Percentiles rank a stretch among this genome's conserved stretches.
These are phyloP conservation scores for Globisporangium echinulatum DNA, from an alignment of 352 stramenopile species.

Conservation along the genomic window DNA sequence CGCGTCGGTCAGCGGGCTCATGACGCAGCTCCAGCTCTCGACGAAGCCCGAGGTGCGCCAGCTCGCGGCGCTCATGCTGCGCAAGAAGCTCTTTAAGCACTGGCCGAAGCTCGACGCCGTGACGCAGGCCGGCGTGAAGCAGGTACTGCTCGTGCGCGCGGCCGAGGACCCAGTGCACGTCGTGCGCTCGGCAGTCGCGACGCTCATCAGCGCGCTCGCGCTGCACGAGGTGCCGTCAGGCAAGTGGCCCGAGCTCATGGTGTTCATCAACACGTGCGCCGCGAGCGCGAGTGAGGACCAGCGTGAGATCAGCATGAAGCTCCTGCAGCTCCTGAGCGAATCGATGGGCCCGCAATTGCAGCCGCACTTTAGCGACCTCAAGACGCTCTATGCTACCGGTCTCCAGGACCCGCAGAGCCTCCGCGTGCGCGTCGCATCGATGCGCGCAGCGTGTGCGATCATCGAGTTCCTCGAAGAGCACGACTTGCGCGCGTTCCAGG, in stretches of 20 bases:
- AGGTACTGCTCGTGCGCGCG: slow-evolving; percentile 81
- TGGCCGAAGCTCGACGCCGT: slow-evolving; percentile 86
- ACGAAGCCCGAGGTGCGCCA: slow-evolving; percentile 82
- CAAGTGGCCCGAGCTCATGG: slow-evolving; percentile 92
- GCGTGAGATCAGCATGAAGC: slow-evolving; percentile 91
- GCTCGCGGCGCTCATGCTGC: slow-evolving; percentile 89
- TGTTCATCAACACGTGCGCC: slow-evolving; percentile 90
- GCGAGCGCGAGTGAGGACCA: slow-evolving; percentile 71
- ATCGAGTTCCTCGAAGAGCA: slow-evolving; percentile 76
- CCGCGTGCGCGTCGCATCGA: slow-evolving; percentile 75
- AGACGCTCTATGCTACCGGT: slow-evolving; percentile 60
- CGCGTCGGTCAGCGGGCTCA: slow-evolving; percentile 75
- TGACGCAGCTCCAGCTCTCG: slow-evolving; percentile 86
- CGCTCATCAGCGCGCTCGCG: slow-evolving; percentile 78
- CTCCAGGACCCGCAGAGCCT: slow-evolving; percentile 78
- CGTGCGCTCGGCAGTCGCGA: slow-evolving; percentile 83
- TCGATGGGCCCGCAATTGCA: slow-evolving; percentile 85
- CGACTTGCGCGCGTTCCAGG: slow-evolving; percentile 66
- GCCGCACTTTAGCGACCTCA: slow-evolving; percentile 78
- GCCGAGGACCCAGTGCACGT: slow-evolving; percentile 82
- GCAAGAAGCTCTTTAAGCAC: slow-evolving; percentile 93
- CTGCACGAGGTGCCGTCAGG: slow-evolving; percentile 63
- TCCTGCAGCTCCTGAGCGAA: slow-evolving; percentile 92
- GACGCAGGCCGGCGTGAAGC: slow-evolving; percentile 80
- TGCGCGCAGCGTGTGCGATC: slow-evolving; percentile 72